Base-by-base conservation (phyloP, 768 basidiomycete genomes). In the Mycena capillaripes region DNA sequence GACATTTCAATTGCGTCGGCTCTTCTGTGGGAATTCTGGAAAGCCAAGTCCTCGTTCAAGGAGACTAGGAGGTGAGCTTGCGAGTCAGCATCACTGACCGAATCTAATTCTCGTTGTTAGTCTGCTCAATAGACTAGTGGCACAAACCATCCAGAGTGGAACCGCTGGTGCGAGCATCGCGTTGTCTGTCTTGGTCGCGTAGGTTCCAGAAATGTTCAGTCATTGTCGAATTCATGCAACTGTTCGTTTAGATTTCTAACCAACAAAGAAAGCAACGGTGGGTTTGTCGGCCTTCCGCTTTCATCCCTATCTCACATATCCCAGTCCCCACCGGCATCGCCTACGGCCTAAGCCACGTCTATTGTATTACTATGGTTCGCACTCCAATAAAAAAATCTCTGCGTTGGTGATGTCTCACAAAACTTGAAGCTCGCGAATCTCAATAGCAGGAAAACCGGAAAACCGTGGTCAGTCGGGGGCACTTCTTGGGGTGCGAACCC, bases 341-440 rank as follows among this genome's bases (percentile, higher is more conserved):
- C n/a, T n/a, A n/a, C n/a, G n/a, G n/a, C n/a, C n/a, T n/a, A n/a
- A n/a, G n/a, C n/a, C n/a, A n/a, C n/a, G n/a, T n/a, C n/a, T n/a
- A n/a, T n/a, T n/a, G n/a, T n/a, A n/a, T n/a, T n/a, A n/a, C n/a
- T n/a, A n/a, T n/a, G n/a, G n/a, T n/a, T n/a, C n/a, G n/a, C n/a
- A n/a, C n/a, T n/a, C n/a, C n/a, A n/a, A n/a, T n/a, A n/a, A n/a
- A n/a, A n/a, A n/a, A n/a, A n/a, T n/a, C n/a, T n/a, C n/a, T n/a
- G n/a, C n/a, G n/a, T n/a, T n/a, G n/a, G n/a, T n/a, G n/a, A n/a
- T n/a, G n/a, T n/a, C n/a, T n/a, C n/a, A n/a, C n/a, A n/a, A n/a
- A n/a, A n/a, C n/a, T n/a, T n/a, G n/a, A n/a, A n/a, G 32, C 61
- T 62, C 30, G 61, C 61, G 44, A 62, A 62, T 62, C 61, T 62